Base-by-base conservation (phyloP, 352 stramenopile species). In the Phytophthora hybrid region DNA sequence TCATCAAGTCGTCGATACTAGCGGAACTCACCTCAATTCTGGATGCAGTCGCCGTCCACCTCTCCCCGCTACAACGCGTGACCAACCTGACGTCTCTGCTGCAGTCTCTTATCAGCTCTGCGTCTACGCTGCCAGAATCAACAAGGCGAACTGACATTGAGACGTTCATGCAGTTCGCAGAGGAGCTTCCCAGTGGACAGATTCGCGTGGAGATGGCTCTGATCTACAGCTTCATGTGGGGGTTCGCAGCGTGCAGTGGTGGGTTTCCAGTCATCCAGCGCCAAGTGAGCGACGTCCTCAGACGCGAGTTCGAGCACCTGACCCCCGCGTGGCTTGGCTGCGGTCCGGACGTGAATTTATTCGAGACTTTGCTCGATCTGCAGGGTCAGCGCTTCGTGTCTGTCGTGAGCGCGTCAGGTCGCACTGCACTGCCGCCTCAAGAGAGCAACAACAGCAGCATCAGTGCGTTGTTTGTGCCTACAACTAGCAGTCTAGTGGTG, bases 181-280 rank as follows among this genome's bases (percentile, higher is more conserved):
- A 65, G 44, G 58, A 62, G 23, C 5, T 61, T 18, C n/a, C 29
- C 13, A 3, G 14, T 6, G 51, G 19, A 3, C 39, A 78, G 26
- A 70, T 80, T 10, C 80, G 81, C 0, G 78, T 93, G 4, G 78
- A 88, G n/a, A 85, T 92, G 81, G 71, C 73, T 2, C 61, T 86
- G 3, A 44, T 87, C 2, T 91, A 88, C 46, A 80, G 83, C 13
- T 56, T 92, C 5, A 39, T 92, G 11, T 92, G 86, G 84, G 81
- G 81, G 3, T 87, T 84, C 64, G 71, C 75, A 29, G 57, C 72
- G 3, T 77, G 72, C 49, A 71, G 67, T 1, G 70, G 59, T 14
- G 74, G 69, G 10, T 69, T 66, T 4, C 7, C 18, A 19, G 11
- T 59, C 0, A 16, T 83, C 13, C 71, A 81, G 52, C 23, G 75